A percentile compares a stretch with the other conserved stretches of the same genome.
Evolutionary conservation across 225 moss, liverwort and hornwort species (phyloP).

Genomic region (Sphagnum contortum): DNA sequence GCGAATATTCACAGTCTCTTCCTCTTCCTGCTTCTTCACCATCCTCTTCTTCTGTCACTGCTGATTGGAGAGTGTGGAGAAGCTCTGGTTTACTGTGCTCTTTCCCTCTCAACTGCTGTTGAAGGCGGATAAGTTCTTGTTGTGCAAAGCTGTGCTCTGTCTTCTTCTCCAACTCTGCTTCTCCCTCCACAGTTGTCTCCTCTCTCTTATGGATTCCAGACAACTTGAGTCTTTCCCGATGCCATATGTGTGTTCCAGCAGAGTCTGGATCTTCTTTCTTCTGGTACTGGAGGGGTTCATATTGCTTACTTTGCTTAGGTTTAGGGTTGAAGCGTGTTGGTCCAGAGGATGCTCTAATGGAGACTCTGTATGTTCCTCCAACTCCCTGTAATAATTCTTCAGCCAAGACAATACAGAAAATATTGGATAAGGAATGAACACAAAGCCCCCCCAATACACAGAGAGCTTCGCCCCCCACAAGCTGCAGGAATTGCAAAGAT

Average conservation of each 20-base stretch:
- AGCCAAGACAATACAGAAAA: neutral
- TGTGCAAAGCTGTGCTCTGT: neutral
- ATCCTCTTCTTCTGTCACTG: neutral
- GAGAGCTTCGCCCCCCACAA: no score
- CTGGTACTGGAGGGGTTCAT: conserved; percentile 7
- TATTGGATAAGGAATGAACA: no score
- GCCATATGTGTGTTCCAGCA: conserved; percentile 11
- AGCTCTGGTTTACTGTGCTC: no score
- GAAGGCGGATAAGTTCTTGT: no score
- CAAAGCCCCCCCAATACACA: no score
- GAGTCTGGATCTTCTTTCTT: conserved; percentile 7
- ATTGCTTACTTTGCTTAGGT: neutral
- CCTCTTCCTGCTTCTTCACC: neutral
- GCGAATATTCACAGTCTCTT: neutral
- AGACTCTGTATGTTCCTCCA: conserved; percentile 13
- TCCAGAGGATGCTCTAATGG: conserved; percentile 19
- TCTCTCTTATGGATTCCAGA: conserved; percentile 10
- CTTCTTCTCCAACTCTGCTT: conserved; percentile 4
- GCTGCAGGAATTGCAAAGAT: no score
- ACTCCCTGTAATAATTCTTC: conserved; percentile 13
- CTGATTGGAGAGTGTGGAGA: neutral
- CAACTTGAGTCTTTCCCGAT: conserved; percentile 16
- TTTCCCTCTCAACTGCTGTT: no score
- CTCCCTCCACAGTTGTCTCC: conserved; percentile 3
- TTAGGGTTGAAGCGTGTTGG: conserved; percentile 44